Evolutionary conservation across 2,329 filamentous ascomycete genomes (phyloP).

Genomic region (Fusarium globosum): DNA sequence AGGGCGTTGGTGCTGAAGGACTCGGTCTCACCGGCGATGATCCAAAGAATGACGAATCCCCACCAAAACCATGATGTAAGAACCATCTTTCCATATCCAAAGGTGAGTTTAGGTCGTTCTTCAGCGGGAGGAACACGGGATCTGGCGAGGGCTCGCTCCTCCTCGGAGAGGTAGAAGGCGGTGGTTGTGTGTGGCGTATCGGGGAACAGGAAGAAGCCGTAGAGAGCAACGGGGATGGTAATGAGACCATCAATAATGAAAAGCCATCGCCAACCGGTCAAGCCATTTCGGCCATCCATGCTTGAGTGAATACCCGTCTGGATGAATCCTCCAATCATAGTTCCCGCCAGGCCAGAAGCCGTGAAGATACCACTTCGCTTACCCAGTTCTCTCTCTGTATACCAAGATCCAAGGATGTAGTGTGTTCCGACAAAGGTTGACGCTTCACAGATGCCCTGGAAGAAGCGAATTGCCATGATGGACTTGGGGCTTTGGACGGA

Average conservation of each 20-base stretch:
- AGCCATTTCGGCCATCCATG: conserved; percentile 59
- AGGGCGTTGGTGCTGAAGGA: conserved; percentile 75
- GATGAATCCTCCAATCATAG: conserved; percentile 64
- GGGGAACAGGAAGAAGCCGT: conserved; percentile 52
- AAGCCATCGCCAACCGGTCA: conserved; percentile 75
- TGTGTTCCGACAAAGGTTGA: conserved; percentile 56
- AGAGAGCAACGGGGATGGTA: conserved; percentile 50
- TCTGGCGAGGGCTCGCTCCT: conserved; percentile 57
- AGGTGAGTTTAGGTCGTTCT: conserved; percentile 58
- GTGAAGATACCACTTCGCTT: conserved; percentile 74
- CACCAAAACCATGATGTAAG: conserved; percentile 73
- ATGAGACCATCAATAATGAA: conserved; percentile 76
- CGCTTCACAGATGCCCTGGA: conserved; percentile 53
- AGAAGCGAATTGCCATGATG: conserved; percentile 55
- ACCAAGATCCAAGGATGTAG: conserved; percentile 65
- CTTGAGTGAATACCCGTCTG: conserved; percentile 69
- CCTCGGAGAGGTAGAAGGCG: conserved; percentile 57
- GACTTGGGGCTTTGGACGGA: conserved; percentile 52
- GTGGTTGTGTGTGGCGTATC: conserved; percentile 59
- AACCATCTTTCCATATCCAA: conserved; percentile 64
- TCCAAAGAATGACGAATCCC: conserved; percentile 74
- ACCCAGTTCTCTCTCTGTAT: conserved; percentile 68
- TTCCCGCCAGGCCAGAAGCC: conserved; percentile 68
- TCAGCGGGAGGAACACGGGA: conserved; percentile 54
- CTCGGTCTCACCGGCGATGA: conserved; percentile 77